phyloP scores from a whole-genome alignment of 1,284 basidiomycete species.

The Tilletia caries region DNA sequence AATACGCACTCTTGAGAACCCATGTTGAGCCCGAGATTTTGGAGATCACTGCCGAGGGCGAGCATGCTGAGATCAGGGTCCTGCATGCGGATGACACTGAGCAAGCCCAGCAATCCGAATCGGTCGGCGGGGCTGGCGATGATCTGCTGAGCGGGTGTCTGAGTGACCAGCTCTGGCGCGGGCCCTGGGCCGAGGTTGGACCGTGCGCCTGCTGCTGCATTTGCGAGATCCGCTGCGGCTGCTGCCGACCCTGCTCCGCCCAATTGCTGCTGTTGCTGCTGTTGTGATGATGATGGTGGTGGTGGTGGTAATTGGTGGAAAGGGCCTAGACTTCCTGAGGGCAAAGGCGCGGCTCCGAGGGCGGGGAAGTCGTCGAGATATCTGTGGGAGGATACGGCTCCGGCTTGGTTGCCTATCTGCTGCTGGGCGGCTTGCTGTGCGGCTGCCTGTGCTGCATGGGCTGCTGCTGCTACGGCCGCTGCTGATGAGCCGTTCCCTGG shows the following conservation, averaged over 20 bases:
- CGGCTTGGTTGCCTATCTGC: background rate
- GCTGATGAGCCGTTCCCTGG: background rate
- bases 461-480: background rate
- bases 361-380: slow-evolving; percentile 7
- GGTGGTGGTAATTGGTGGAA: background rate
- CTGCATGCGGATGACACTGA: slow-evolving; percentile 86
- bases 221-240: background rate
- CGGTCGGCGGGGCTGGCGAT: slow-evolving; percentile 89
- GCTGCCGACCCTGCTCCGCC: background rate
- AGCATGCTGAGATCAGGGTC: slow-evolving; percentile 82
- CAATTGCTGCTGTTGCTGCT: background rate
- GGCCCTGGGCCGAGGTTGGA: background rate
- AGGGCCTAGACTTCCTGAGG: no score
- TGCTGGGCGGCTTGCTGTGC: background rate
- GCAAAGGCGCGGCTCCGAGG: background rate
- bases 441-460: background rate
- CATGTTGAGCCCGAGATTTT: slow-evolving; percentile 88
- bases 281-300: no score
- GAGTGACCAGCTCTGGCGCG: slow-evolving; percentile 5
- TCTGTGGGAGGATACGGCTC: background rate
- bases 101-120: slow-evolving; percentile 84
- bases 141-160: slow-evolving; percentile 86
- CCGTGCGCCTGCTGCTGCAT: background rate
- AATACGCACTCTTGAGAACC: slow-evolving; percentile 70
- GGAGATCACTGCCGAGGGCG: slow-evolving; percentile 85